Evolutionary conservation across 2,329 filamentous ascomycete species (phyloP).

Genomic region (Fusarium sp.): DNA sequence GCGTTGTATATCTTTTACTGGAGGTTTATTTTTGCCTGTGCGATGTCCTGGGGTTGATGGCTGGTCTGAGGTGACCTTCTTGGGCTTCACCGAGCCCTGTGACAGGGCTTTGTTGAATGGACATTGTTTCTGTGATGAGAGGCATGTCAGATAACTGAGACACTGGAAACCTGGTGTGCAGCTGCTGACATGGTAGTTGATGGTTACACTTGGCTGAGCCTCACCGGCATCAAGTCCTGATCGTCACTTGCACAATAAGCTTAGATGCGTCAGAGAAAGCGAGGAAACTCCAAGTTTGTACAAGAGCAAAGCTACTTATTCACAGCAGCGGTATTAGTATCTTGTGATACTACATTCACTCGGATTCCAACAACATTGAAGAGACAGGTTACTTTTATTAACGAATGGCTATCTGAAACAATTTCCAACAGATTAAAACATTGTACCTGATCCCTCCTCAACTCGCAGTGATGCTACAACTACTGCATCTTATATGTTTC

Average conservation of each 20-base stretch:
- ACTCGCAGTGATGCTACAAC: background rate
- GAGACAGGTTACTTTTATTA: constrained; percentile 33
- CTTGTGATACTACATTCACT: background rate
- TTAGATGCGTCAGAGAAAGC: background rate
- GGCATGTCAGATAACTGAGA: too few species aligned
- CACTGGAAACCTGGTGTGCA: too few species aligned
- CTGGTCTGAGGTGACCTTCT: background rate
- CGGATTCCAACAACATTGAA: background rate
- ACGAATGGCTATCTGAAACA: constrained; percentile 36
- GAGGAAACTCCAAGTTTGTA: too few species aligned
- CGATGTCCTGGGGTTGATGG: background rate
- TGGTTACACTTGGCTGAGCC: too few species aligned
- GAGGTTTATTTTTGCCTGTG: background rate
- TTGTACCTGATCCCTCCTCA: constrained; percentile 30
- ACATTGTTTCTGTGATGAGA: background rate
- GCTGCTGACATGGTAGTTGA: too few species aligned
- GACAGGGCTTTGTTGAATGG: background rate
- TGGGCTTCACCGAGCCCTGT: background rate
- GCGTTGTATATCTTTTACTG: background rate
- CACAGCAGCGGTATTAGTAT: too few species aligned
- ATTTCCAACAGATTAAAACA: constrained; percentile 19
- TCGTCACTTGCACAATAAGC: too few species aligned
- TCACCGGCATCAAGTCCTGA: too few species aligned
- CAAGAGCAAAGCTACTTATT: too few species aligned
- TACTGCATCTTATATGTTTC: background rate